Evolutionary conservation across 2,329 filamentous ascomycete genomes (phyloP), one percentile per base, ranked within the genome.

Genomic region (Albifimbria verrucaria): DNA sequence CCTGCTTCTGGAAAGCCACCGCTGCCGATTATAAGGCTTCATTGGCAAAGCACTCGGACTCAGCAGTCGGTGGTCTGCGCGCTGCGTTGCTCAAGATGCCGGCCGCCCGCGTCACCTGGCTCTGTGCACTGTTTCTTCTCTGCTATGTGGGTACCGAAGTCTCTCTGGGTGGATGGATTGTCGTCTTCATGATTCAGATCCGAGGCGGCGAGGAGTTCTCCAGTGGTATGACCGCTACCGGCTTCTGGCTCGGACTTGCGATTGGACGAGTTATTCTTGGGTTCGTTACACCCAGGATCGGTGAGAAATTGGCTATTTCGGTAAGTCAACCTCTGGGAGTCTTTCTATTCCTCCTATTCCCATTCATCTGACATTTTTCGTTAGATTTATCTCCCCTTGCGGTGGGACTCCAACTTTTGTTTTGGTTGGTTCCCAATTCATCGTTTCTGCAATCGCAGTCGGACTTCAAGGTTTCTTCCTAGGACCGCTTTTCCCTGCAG

Each of bases 181-280:
- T 90, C 48, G 87, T 86, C 1, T 95, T 96, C 66, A 95, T 96
- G 89, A 83, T 92, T n/a, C 76, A 81, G 20, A 85, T 92, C 22
- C 82, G 92, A 15, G 69, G 86, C 36, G 89, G 86, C 3, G 79
- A 76, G 22, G 74, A 83, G 0, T 93, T 94, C 63, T 78, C 85
- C 2, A 86, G 87, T 28, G 90, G 90, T 3, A 83, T 94, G 72
- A 85, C 83, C 0, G 86, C 85, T 0, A 93, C 89, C 0, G 86
- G 89, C 0, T 95, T 93, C 72, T 96, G 91, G 91, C 79, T 90
- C 43, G 91, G 90, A 0, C 78, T 95, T 57, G 92, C 90, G 0
- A 68, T 90, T 0, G 90, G 91, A 0, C 77, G 91, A 2, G 73
- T 94, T 3, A 67, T 86, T 1, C 70, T 95, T 17, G 89, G 89